phyloP scores from a whole-genome alignment of 257 asterid genomes.

The Salvia splendens region DNA sequence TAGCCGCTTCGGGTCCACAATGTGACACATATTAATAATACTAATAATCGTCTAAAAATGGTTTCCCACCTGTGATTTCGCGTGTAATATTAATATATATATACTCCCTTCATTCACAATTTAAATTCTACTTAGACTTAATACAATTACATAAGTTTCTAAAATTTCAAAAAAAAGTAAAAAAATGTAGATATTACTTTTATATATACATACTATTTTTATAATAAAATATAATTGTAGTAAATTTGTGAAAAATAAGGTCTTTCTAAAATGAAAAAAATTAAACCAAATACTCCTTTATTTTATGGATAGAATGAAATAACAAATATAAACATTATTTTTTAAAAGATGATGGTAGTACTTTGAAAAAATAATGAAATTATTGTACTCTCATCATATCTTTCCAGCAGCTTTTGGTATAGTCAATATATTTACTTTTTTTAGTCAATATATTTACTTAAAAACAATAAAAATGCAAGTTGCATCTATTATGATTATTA shows the following conservation, averaged over 20 bases:
- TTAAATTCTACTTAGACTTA: too few relatives aligned
- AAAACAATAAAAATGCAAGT: constrained; percentile 12
- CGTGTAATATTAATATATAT: background rate
- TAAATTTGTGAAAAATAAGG: too few relatives aligned
- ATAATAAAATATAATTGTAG: too few relatives aligned
- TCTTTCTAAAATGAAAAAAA: too few relatives aligned
- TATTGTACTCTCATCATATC: too few relatives aligned
- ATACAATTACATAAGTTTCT: too few relatives aligned
- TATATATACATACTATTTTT: too few relatives aligned
- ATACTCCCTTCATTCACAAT: background rate
- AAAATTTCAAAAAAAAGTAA: too few relatives aligned
- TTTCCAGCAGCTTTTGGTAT: background rate
- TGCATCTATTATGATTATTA: background rate
- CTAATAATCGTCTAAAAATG: background rate
- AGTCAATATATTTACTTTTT: background rate
- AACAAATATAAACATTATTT: background rate
- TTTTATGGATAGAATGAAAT: too few relatives aligned
- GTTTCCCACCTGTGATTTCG: background rate
- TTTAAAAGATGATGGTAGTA: too few relatives aligned
- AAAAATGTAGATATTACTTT: too few relatives aligned
- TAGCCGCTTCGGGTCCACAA: constrained; percentile 15
- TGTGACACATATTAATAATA: background rate
- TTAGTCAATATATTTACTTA: background rate
- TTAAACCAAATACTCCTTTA: too few relatives aligned
- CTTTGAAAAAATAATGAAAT: background rate